Conservation (phyloP, 371 early-diverging fungal genomes). For the Mucor plumbeus region DNA sequence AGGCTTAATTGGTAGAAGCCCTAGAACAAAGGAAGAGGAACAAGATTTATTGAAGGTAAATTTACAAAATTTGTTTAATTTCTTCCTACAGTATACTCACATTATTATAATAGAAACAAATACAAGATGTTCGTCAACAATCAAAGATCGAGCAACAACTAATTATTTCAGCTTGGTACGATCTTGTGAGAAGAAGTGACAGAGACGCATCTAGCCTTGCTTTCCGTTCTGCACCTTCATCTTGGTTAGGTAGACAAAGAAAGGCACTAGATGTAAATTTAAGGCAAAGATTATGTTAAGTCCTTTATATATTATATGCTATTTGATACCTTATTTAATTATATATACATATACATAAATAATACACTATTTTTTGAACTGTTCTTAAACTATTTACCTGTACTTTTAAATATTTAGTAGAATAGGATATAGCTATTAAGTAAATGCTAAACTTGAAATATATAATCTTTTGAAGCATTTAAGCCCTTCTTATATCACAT, state of each 20-base stretch:
- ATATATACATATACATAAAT: not conserved
- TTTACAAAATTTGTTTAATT: conserved; percentile 8
- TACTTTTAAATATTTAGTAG: no score
- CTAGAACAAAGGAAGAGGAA: conserved; percentile 70
- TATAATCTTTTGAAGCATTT: no score
- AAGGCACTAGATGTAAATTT: conserved; percentile 63
- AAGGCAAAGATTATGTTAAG: conserved; percentile 55
- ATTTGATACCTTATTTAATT: not conserved
- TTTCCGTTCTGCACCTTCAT: conserved; percentile 63
- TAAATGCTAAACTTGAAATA: no score
- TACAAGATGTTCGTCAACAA: conserved; percentile 66
- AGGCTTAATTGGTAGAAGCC: conserved; percentile 30
- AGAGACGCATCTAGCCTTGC: conserved; percentile 57
- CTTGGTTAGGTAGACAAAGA: conserved; percentile 80
- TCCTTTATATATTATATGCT: not conserved
- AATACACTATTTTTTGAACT: no score
- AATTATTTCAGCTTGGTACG: conserved; percentile 81
- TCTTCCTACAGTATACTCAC: conserved; percentile 21
- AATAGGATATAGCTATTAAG: no score
- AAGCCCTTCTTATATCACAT: no score
- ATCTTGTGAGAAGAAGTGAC: conserved; percentile 61
- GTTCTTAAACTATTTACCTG: no score
- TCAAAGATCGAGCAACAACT: conserved; percentile 74
- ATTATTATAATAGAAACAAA: conserved; percentile 60
- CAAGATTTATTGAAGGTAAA: conserved; percentile 71